Percentiles rank a stretch among this genome's conserved stretches.
Evolutionary conservation across 2,329 filamentous ascomycete species (phyloP).

Genomic region (Cladosporium velox): DNA sequence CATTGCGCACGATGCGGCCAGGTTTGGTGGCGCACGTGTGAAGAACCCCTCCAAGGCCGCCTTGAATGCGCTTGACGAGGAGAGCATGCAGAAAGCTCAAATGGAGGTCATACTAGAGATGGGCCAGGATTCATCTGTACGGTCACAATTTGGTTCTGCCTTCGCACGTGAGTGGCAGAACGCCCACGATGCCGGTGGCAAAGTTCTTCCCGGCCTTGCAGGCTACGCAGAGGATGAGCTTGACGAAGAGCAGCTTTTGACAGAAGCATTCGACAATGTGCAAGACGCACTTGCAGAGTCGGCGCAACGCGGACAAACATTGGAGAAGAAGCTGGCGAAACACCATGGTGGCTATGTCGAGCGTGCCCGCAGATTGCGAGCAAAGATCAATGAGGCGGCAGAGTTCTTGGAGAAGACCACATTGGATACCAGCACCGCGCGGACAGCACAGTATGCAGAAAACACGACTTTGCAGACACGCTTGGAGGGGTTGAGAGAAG

Average conservation of each 20-base stretch:
- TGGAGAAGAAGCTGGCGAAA: conserved; percentile 89
- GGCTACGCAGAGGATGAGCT: conserved; percentile 73
- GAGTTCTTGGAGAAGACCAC: conserved; percentile 73
- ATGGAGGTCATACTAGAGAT: conserved; percentile 74
- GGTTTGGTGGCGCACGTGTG: conserved; percentile 69
- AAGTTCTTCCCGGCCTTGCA: conserved; percentile 72
- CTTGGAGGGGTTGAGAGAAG: conserved; percentile 74
- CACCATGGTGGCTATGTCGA: conserved; percentile 89
- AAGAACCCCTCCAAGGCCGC: conserved; percentile 58
- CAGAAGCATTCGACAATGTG: conserved; percentile 71
- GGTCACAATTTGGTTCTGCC: conserved; percentile 49
- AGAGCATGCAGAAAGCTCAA: conserved; percentile 71
- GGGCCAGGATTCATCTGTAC: conserved; percentile 46
- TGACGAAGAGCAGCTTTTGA: conserved; percentile 66
- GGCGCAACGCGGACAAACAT: conserved; percentile 78
- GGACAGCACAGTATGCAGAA: conserved; percentile 75
- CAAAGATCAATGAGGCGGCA: conserved; percentile 76
- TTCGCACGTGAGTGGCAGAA: conserved; percentile 49
- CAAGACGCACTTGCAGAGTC: conserved; percentile 72
- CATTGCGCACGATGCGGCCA: conserved; percentile 77
- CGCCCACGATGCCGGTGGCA: conserved; percentile 44
- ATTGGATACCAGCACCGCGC: conserved; percentile 71
- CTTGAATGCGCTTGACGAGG: conserved; percentile 68
- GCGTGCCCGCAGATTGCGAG: conserved; percentile 74
- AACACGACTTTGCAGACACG: conserved; percentile 72